A percentile compares a stretch with the other conserved stretches of the same genome.
phyloP scores from a whole-genome alignment of 164 flowering plant species.

The Kalanchoe fedtschenkoi region DNA sequence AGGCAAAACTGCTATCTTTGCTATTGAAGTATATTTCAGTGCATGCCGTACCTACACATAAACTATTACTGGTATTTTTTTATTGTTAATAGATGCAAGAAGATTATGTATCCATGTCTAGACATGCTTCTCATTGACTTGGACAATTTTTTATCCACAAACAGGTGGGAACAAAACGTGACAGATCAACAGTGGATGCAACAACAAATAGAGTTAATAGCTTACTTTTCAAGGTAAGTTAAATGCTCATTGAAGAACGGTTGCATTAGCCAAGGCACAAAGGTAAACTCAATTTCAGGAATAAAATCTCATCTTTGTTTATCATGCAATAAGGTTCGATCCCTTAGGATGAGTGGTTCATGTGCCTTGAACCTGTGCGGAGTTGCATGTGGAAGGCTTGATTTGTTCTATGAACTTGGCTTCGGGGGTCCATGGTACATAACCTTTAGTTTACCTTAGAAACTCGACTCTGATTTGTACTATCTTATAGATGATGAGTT shows the following conservation, averaged over 20 bases:
- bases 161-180: conserved; percentile 83
- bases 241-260: neutral
- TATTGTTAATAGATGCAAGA: too few relatives aligned
- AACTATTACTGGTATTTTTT: too few relatives aligned
- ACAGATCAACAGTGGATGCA: conserved; percentile 56
- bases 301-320: neutral
- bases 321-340: conserved; percentile 59
- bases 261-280: neutral
- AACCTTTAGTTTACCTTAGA: neutral
- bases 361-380: conserved; percentile 94
- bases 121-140: too few relatives aligned
- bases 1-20: too few relatives aligned
- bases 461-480: neutral
- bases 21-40: too few relatives aligned
- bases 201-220: conserved; percentile 62
- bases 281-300: too few relatives aligned
- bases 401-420: conserved; percentile 65
- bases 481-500: conserved; percentile 2
- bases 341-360: conserved; percentile 82
- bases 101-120: too few relatives aligned
- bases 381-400: conserved; percentile 88
- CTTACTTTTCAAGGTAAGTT: conserved; percentile 69
- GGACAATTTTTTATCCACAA: neutral
- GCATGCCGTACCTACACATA: too few relatives aligned
- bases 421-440: conserved; percentile 95